Evolutionary conservation across 768 basidiomycete genomes (phyloP), one percentile per base, ranked within the genome.

Genomic region (Xanthoconium purpureum): DNA sequence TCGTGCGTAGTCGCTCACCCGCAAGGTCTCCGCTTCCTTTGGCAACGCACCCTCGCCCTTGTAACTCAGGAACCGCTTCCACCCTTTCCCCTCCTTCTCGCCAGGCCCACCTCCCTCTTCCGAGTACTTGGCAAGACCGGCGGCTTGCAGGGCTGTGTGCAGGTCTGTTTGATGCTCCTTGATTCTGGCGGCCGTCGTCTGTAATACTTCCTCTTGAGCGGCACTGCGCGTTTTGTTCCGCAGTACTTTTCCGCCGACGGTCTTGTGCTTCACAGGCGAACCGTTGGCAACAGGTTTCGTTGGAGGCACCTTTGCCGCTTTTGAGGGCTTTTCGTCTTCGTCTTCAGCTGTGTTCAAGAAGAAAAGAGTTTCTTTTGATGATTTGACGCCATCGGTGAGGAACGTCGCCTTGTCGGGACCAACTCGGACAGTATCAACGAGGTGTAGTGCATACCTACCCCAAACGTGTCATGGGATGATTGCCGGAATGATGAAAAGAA

Each of bases 11-110:
- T 18, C 8, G 75, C 87, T 66, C 70, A 97, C 94, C 70, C 89
- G 80, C 47, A 94, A 71, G 58, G 79, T 80, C 57, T 94, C 90
- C 7, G 87, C 85, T 55, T 94, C 88, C n/a, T 79, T 77, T 3
- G 96, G 97, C 35, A 98, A 72, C 48, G 88, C 95, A 14, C 81
- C 91, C 67, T 99, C 96, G 35, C 95, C 89, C 73, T 94, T 94
- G 74, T 98, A 99, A 64, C 94, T 96, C 75, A 93, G 93, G 77
- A 96, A 98, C 58, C 87, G 84, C 71, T 95, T 96, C 89, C 94
- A 95, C 14, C 85, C 83, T 71, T 98, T 98, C 37, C 91, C 92
- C 66, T 94, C 88, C 63, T 91, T 93, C 14, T 87, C 88, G 40
- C 81, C 82, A 20, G 77, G 75, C 0, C 84, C 90, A 35, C 82